phyloP scores from a whole-genome alignment of 306 rosid genomes.

The Lathyrus sativus region DNA sequence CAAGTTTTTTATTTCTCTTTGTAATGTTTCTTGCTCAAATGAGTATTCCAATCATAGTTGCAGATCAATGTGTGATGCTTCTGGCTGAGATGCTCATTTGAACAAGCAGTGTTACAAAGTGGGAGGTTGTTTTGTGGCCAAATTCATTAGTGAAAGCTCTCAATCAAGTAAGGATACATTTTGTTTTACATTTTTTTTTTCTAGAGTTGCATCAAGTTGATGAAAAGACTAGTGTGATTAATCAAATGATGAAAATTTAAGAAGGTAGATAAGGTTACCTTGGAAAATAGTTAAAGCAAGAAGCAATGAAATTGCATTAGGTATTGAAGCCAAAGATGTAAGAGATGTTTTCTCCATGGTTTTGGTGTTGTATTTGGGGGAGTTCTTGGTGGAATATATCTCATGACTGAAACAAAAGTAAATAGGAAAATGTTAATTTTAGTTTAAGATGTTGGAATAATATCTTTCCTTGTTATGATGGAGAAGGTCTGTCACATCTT shows the following conservation, averaged over 20 bases:
- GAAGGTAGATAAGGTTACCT: slow-evolving; percentile 33
- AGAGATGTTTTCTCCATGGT: slow-evolving; percentile 41
- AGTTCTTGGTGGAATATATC: background rate
- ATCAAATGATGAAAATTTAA: background rate
- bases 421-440: background rate
- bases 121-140: slow-evolving; percentile 21
- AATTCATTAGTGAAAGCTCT: background rate
- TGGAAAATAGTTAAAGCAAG: slow-evolving; percentile 46
- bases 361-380: slow-evolving; percentile 29
- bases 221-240: background rate
- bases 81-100: slow-evolving; percentile 72
- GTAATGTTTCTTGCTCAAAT: slow-evolving; percentile 95
- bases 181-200: too few relatives aligned
- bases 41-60: slow-evolving; percentile 74
- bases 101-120: slow-evolving; percentile 61
- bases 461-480: slow-evolving; percentile 21
- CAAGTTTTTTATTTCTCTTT: slow-evolving; percentile 22
- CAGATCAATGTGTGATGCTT: slow-evolving; percentile 14
- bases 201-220: too few relatives aligned
- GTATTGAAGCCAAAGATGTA: slow-evolving; percentile 27
- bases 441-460: slow-evolving; percentile 24
- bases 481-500: slow-evolving; percentile 16
- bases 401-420: slow-evolving; percentile 8
- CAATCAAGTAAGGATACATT: too few relatives aligned
- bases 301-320: slow-evolving; percentile 34